phyloP scores from a whole-genome alignment of 2,329 filamentous ascomycete genomes.

The Clarireedia paspali region DNA sequence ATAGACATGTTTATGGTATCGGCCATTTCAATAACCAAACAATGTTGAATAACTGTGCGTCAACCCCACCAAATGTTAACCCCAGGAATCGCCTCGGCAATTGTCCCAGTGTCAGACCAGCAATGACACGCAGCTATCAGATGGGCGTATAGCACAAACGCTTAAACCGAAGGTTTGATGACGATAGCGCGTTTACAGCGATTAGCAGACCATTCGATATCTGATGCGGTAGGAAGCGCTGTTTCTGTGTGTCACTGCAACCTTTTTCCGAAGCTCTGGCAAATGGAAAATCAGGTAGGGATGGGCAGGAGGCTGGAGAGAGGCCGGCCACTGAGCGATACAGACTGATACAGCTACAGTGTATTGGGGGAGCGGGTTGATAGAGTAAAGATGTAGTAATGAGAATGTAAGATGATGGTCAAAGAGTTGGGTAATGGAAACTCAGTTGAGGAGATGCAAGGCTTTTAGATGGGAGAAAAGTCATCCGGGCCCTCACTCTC shows the following conservation, averaged over 20 bases:
- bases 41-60: not conserved
- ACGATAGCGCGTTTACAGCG: slow-evolving; percentile 1
- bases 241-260: slow-evolving; percentile 5
- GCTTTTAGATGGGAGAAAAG: slow-evolving; percentile 8
- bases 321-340: not conserved
- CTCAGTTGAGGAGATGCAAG: slow-evolving; percentile 9
- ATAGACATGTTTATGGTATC: slow-evolving; percentile 49
- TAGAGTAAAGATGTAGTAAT: slow-evolving; percentile 10
- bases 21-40: slow-evolving; percentile 5
- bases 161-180: slow-evolving; percentile 7
- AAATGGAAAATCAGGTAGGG: slow-evolving; percentile 5
- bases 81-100: slow-evolving; percentile 9
- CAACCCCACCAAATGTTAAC: slow-evolving; percentile 1
- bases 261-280: not conserved
- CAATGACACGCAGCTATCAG: not conserved
- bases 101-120: slow-evolving; percentile 1
- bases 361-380: not conserved
- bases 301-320: slow-evolving; percentile 8
- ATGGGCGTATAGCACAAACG: slow-evolving; percentile 2
- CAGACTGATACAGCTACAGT: not conserved
- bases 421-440: slow-evolving; percentile 12
- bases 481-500: not conserved
- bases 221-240: slow-evolving; percentile 2
- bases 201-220: slow-evolving; percentile 7
- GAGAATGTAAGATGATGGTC: slow-evolving; percentile 8